Base-by-base conservation (phyloP, 257 asterid species). In the Nicotiana knightiana region DNA sequence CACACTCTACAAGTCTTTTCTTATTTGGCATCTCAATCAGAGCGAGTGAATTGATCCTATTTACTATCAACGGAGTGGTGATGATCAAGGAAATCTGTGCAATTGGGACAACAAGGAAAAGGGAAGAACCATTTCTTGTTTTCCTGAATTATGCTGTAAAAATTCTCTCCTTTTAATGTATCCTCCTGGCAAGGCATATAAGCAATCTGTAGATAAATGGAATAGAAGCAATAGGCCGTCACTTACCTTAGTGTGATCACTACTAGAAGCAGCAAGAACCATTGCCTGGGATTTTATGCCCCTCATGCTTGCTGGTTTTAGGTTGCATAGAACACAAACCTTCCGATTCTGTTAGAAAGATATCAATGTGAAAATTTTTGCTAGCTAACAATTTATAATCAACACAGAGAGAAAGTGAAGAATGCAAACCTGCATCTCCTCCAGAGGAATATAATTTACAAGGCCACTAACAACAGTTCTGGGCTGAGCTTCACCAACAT, bases 251-350 rank as follows among this genome's bases (percentile, higher is more conserved):
- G 91, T 85, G 87, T 91, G 94, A 79, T 94, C 97, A 66, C 76
- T 83, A 77, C 86, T 91, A 84, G 97, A 92, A 82, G 98, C 98
- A 81, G 98, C 97, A 84, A 94, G 98, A 89, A 96, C 97, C 98
- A 96, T 96, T 30, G 98, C 99, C 61, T 96, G 98, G 81, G 99
- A 96, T 87, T 93, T 94, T 82, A 96, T 88, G 33, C 98, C 98
- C 90, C 98, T 91, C 99, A 94, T 93, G 82, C 84, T 59, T 17
- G 92, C 98, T 67, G 99, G 98, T 85, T 94, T 96, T 87, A 96
- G 95, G 92, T 96, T 96, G 90, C 98, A 96, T 63, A 96, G 97
- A 81, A 96, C 98, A 46, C 99, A 96, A 48, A 96, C 98, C 89
- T 89, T 96, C 78, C 98, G 98, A 81, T 94, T 93, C 99, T 96